These are phyloP conservation scores for Peronospora belbahrii DNA, from an alignment of 352 stramenopile species.

Conservation along the genomic window DNA sequence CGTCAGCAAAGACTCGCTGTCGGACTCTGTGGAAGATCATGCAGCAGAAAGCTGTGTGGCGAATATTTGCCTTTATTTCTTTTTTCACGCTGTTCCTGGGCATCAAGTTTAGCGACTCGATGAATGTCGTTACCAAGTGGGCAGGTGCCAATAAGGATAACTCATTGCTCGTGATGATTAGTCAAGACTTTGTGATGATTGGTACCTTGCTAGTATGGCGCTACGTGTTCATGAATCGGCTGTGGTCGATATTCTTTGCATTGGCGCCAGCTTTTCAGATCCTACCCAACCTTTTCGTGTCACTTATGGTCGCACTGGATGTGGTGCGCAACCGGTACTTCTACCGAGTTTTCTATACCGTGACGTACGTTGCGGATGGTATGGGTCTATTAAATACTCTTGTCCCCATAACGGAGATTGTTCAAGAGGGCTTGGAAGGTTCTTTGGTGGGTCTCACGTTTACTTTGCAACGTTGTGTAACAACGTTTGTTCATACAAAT, in stretches of 20 bases:
- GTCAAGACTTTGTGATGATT: slow-evolving; percentile 52
- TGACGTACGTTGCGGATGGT: slow-evolving; percentile 45
- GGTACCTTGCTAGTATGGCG: slow-evolving; percentile 45
- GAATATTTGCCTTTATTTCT: slow-evolving; percentile 54
- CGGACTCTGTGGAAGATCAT: slow-evolving; percentile 73
- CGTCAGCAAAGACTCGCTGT: slow-evolving; percentile 47
- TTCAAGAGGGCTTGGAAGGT: slow-evolving; percentile 54
- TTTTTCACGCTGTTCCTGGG: slow-evolving; percentile 52
- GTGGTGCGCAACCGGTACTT: slow-evolving; percentile 45
- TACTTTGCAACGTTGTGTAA: slow-evolving; percentile 49
- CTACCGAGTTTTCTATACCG: slow-evolving; percentile 41
- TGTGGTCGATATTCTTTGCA: slow-evolving; percentile 52
- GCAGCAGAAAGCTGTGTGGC: slow-evolving; percentile 68
- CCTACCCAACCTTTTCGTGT: slow-evolving; percentile 39
- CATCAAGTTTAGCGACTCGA: slow-evolving; percentile 50
- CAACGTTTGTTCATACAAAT: slow-evolving; percentile 54
- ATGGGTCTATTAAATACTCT: slow-evolving; percentile 47
- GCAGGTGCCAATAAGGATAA: slow-evolving; percentile 36
- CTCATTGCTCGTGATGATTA: slow-evolving; percentile 33
- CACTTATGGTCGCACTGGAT: slow-evolving; percentile 35
- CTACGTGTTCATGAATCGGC: slow-evolving; percentile 47
- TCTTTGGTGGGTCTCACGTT: slow-evolving; percentile 50
- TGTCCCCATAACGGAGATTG: slow-evolving; percentile 58
- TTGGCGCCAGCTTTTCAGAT: slow-evolving; percentile 42
- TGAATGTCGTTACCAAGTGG: slow-evolving; percentile 33